Evolutionary conservation across 805 yeast species (phyloP).

Genomic region (Tanozyma kutaoensis): DNA sequence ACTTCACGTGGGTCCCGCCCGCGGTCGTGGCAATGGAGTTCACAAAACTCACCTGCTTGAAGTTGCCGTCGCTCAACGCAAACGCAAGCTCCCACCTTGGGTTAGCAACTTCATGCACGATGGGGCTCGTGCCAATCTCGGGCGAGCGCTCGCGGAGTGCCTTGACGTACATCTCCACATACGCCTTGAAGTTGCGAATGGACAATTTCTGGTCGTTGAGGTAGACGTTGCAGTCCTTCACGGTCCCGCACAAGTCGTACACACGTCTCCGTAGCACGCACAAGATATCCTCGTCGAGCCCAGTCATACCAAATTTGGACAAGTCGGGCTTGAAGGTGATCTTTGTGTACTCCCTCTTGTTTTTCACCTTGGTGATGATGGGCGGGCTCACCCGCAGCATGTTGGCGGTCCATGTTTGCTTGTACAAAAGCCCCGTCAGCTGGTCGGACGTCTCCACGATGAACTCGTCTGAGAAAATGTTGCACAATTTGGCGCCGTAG

Average conservation of each 20-base stretch:
- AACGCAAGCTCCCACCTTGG: constrained; percentile 96
- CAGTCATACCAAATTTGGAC: constrained; percentile 71
- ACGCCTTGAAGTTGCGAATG: constrained; percentile 67
- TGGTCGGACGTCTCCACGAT: constrained; percentile 82
- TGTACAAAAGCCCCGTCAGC: constrained; percentile 44
- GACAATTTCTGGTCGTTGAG: constrained; percentile 64
- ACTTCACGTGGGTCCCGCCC: constrained; percentile 93
- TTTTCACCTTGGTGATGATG: constrained; percentile 43
- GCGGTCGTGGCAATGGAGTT: constrained; percentile 95
- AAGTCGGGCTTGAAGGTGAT: constrained; percentile 85
- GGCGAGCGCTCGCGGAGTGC: constrained; percentile 48
- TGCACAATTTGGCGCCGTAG: constrained; percentile 94
- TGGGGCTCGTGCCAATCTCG: constrained; percentile 12
- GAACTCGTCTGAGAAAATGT: constrained; percentile 85
- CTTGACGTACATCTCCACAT: constrained; percentile 79
- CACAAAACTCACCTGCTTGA: constrained; percentile 92
- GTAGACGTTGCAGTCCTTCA: constrained; percentile 63
- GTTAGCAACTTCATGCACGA: constrained; percentile 52
- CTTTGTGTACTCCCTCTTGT: constrained; percentile 68
- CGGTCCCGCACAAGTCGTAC: constrained; percentile 90
- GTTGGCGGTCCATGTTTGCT: constrained; percentile 78
- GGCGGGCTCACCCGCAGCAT: constrained; percentile 75
- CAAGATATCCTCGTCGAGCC: constrained; percentile 67
- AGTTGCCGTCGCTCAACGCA: constrained; percentile 80
- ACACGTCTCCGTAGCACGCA: constrained; percentile 88